Evolutionary conservation across 768 basidiomycete genomes (phyloP), one percentile per base, ranked within the genome.

Genomic region (Pisolithus albus): DNA sequence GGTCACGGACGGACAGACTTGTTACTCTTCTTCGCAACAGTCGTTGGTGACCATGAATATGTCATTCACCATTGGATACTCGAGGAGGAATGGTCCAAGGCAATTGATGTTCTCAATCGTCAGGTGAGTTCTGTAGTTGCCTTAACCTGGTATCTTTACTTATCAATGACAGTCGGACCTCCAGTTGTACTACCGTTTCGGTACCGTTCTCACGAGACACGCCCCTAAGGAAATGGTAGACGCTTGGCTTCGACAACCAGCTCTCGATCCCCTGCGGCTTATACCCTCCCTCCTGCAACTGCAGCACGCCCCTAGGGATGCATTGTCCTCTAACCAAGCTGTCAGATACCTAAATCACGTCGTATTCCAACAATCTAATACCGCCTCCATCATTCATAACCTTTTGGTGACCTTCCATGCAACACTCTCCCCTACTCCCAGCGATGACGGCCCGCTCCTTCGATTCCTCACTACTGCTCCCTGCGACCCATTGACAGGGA

Each of bases 1-100:
- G 84, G 86, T 5, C 95, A 99, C 65, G 96, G 96, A 2, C 78
- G 92, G 39, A 90, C 84, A 8, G 93, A 97, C 62, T 84, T 97
- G 72, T 89, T 93, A 54, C 76, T 99, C 9, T 86, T 89, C 68
- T 98, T 83, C 64, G 95, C 96, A 5, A 81, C 80, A 3, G 73
- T 82, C 16, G 77, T 94, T 40, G 86, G 87, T 15, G 94, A 98
- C 68, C 78, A 77, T 60, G 82, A 81, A 52, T 82, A 89, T 10
- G 92, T 98, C 10, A 80, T 94, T 9, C 89, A 91, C 57, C 86
- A 98, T 63, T 95, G 90, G 86, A 75, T 98, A 38, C 74, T 89
- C 50, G 90, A 96, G 65, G 93, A 95, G 65, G 79, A 92, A 52
- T 98, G 95, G 95, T 55, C 74, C 16, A 88, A 91, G 60, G 94